These are phyloP conservation scores for Prillingera fragicola DNA, from an alignment of 1,284 basidiomycete species.

Conservation along the genomic window DNA sequence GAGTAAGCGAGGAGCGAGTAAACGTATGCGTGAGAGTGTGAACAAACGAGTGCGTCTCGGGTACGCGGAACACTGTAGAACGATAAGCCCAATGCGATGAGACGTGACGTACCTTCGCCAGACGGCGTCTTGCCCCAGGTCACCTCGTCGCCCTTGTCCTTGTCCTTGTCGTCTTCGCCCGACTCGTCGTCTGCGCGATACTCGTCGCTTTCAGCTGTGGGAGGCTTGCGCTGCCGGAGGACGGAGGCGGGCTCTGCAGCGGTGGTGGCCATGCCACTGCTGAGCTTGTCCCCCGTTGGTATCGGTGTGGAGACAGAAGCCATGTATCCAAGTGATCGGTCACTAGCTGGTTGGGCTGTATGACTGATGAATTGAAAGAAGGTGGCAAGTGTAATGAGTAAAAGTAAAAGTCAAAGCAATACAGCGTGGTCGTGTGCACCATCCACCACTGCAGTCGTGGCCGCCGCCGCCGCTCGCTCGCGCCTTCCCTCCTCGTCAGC, in stretches of 20 bases:
- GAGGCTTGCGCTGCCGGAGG: constrained; percentile 7
- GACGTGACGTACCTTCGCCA: constrained; percentile 60
- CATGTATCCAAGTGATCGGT: no score
- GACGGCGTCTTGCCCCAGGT: constrained; percentile 82
- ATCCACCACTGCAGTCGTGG: no score
- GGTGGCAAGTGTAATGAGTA: no score
- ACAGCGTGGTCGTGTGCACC: no score
- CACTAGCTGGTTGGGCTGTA: no score
- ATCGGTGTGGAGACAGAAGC: no score
- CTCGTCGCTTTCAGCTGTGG: background rate
- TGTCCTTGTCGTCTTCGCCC: constrained; percentile 9
- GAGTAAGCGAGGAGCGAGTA: constrained; percentile 85
- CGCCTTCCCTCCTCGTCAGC: no score
- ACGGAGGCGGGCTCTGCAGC: background rate
- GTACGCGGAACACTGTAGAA: constrained; percentile 77
- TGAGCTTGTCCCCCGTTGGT: no score
- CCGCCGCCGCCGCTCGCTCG: no score
- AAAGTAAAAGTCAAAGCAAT: no score
- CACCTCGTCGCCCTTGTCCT: constrained; percentile 50
- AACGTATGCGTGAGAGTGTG: constrained; percentile 83
- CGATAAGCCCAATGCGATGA: background rate
- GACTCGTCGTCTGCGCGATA: constrained; percentile 20
- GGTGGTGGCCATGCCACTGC: background rate
- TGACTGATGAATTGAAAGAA: no score
- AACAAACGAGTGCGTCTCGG: constrained; percentile 90